These are phyloP conservation scores for Aspergillus sp. DNA, from an alignment of 2,329 filamentous ascomycete genomes.

Conservation along the genomic window DNA sequence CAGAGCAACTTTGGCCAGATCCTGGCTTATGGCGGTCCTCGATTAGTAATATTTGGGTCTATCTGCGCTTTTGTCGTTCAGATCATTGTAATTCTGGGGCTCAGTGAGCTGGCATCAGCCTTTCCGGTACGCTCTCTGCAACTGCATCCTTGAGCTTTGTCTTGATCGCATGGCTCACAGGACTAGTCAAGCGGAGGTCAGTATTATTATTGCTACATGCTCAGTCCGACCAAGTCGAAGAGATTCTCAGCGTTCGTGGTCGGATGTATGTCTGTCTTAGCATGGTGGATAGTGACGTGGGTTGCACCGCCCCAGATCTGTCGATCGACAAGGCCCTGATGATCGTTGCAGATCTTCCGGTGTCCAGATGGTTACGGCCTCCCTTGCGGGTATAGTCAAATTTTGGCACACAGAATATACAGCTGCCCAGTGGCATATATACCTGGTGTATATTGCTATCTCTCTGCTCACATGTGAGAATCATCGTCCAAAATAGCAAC, in stretches of 20 bases:
- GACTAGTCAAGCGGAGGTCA: background rate
- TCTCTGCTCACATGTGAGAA: background rate
- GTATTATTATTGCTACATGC: background rate
- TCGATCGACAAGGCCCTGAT: background rate
- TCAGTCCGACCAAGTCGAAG: background rate
- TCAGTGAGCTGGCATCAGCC: slow-evolving; percentile 1
- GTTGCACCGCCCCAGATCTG: background rate
- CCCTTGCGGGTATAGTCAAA: background rate
- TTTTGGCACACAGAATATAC: background rate
- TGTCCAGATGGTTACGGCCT: background rate
- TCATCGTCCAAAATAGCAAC: background rate
- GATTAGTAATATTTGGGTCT: background rate
- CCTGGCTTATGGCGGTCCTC: background rate
- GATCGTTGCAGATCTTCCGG: background rate
- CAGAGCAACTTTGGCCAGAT: background rate
- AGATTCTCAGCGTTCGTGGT: background rate
- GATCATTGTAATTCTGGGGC: background rate
- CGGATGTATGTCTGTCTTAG: slow-evolving; percentile 2
- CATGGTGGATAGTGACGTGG: slow-evolving; percentile 2
- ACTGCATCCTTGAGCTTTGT: background rate
- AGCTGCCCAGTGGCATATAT: background rate
- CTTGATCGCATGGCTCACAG: background rate
- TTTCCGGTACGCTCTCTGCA: background rate
- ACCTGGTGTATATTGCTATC: background rate
- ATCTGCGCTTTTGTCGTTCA: background rate